Evolutionary conservation across 2,329 filamentous ascomycete genomes (phyloP), one percentile per base, ranked within the genome.

Genomic region (Fusarium sp.): DNA sequence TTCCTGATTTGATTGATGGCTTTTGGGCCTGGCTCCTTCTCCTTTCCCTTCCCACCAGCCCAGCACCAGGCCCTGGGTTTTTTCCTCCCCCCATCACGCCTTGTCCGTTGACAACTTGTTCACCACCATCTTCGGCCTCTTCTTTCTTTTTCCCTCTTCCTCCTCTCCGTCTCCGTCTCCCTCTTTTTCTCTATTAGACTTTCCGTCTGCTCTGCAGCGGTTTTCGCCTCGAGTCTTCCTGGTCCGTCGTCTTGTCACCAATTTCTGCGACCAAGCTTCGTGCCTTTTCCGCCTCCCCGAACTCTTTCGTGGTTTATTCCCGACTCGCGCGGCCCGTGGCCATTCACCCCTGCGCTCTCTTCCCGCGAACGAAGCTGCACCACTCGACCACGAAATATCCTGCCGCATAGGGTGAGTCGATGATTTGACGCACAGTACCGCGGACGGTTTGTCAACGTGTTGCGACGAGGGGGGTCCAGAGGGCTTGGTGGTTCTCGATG

Each of bases 1-100:
- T 77, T 76, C 69, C 73, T 77, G 72, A 78, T 77, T 75, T 77
- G 74, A 74, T 74, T 73, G 66, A 75, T 75, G 67, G 67, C 62
- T 67, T 67, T 64, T 56, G 53, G 51, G 66, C 65, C 70, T 76
- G 65, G 69, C 67, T 76, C 69, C 69, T 77, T 75, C 74, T 75
- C 76, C 77, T 78, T 77, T 78, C 76, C 31, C 31, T 12, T 11
- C 31, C 76, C 73, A 69, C 73, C 42, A 46, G 22, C 22, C 42
- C 42, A 46, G 42, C 42, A 46, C 42, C 67, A 72, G 72, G 62
- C 71, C 73, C 73, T 74, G 68, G 73, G 73, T 76, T 77, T 78
- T n/a, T 77, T 77, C 71, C 63, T 65, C 63, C 70, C 74, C 74
- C 76, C 71, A 75, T 70, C 71, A 69, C 76, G 74, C 72, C 66